Conservation (phyloP, 331 rosid genomes). For the Spiraea crenata region DNA sequence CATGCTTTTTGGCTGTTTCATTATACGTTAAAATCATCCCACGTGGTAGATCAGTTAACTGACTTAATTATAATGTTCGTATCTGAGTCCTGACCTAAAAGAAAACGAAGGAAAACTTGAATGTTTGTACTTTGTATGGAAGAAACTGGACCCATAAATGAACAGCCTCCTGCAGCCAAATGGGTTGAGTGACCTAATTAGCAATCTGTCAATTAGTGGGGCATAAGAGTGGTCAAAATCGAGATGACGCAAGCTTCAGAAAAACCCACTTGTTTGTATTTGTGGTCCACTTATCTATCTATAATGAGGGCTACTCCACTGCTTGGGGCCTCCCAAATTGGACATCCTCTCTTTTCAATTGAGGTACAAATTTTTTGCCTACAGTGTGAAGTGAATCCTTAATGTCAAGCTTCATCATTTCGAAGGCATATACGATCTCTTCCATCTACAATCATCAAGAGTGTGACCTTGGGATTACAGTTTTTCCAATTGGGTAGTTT, state of each 20-base stretch:
- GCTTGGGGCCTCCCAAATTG: slow-evolving; percentile 32
- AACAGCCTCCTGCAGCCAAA: slow-evolving; percentile 16
- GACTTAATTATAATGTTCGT: background rate
- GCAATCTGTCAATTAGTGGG: slow-evolving; percentile 3
- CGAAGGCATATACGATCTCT: background rate
- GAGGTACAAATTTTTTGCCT: slow-evolving; percentile 16
- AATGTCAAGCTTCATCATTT: slow-evolving; percentile 7
- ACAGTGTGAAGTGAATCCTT: background rate
- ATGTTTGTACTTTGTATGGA: too few relatives aligned
- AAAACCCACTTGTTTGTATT: slow-evolving; percentile 13
- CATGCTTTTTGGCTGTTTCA: slow-evolving; percentile 12
- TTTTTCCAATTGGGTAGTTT: background rate
- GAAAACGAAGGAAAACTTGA: background rate
- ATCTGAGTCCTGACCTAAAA: background rate
- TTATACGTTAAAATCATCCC: slow-evolving; percentile 8
- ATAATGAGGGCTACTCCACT: slow-evolving; percentile 27
- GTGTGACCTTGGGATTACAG: background rate
- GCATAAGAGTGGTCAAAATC: slow-evolving; percentile 22
- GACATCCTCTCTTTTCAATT: slow-evolving; percentile 23
- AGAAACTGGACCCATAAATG: background rate
- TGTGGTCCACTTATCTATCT: slow-evolving; percentile 43
- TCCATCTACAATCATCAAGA: background rate
- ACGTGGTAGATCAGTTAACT: slow-evolving; percentile 12
- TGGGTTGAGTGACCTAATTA: slow-evolving; percentile 19
- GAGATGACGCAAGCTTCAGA: slow-evolving; percentile 11